Conservation (phyloP, 2,329 filamentous ascomycete species). For the Cercospora sp. region DNA sequence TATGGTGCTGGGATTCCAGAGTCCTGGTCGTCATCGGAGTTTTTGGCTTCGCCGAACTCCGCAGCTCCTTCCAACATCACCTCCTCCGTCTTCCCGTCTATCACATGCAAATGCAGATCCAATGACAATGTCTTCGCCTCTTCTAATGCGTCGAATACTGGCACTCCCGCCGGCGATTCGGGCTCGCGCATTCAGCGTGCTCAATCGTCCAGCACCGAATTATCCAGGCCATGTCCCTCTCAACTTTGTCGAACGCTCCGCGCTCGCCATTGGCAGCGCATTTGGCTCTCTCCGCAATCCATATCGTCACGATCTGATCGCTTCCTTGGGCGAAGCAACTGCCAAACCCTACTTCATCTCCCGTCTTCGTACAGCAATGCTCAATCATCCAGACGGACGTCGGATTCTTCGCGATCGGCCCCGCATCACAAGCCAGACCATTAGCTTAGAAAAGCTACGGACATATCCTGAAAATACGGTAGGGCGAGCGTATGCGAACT, state of each 20-base stretch:
- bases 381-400: conserved; percentile 76
- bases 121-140: not conserved
- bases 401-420: conserved; percentile 89
- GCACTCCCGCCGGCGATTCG: conserved; percentile 36
- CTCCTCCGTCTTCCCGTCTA: not conserved
- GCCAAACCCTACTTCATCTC: conserved; percentile 94
- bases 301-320: conserved; percentile 85
- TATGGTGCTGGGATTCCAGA: not conserved
- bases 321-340: conserved; percentile 89
- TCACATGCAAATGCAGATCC: not conserved
- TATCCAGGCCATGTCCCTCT: conserved; percentile 93
- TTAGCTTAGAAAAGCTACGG: conserved; percentile 70
- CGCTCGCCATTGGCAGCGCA: conserved; percentile 65
- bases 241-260: conserved; percentile 71
- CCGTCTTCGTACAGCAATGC: conserved; percentile 89
- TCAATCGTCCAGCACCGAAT: conserved; percentile 80
- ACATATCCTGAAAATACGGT: conserved; percentile 70
- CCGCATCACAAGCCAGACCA: conserved; percentile 73
- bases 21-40: conserved; percentile 4
- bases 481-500: conserved; percentile 78
- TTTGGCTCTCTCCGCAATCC: conserved; percentile 68
- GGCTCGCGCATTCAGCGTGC: conserved; percentile 68
- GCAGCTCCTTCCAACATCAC: not conserved
- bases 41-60: conserved; percentile 1
- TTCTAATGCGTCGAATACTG: conserved; percentile 22